Percentiles rank a stretch among this genome's conserved stretches.
phyloP scores from a whole-genome alignment of 208 protist genomes.

The Herpetomonas samuelpessoai region DNA sequence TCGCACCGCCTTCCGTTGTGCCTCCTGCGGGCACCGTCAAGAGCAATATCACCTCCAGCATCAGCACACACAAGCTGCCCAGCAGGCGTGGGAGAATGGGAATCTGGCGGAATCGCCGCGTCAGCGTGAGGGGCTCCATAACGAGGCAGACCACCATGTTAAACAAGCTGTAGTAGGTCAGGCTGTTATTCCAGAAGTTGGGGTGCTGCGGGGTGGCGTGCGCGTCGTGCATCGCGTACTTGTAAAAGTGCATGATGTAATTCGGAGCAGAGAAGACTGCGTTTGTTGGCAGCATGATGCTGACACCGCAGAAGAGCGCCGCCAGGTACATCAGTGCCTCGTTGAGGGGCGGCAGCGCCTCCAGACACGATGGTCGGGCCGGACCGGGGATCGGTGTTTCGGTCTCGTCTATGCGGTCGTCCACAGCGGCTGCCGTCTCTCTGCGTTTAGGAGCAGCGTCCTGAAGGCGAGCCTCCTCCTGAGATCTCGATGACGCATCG shows the following conservation, averaged over 20 bases:
- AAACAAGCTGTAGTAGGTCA: slow-evolving; percentile 68
- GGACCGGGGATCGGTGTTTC: too few species aligned
- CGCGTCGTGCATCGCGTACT: slow-evolving; percentile 39
- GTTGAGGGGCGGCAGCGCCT: background rate
- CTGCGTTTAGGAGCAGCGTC: too few species aligned
- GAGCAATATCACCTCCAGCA: slow-evolving; percentile 45
- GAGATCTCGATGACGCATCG: too few species aligned
- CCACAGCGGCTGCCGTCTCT: too few species aligned
- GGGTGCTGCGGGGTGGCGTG: slow-evolving; percentile 19
- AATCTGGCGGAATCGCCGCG: slow-evolving; percentile 33
- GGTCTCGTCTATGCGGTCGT: too few species aligned
- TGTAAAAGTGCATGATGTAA: slow-evolving; percentile 71
- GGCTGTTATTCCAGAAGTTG: slow-evolving; percentile 61
- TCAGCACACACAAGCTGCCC: slow-evolving; percentile 34
- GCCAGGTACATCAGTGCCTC: slow-evolving; percentile 60
- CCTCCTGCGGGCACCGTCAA: slow-evolving; percentile 44
- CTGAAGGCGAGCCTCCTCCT: too few species aligned
- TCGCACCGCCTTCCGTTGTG: slow-evolving; percentile 29
- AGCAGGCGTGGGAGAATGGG: slow-evolving; percentile 38
- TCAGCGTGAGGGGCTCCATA: slow-evolving; percentile 56
- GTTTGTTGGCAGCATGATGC: slow-evolving; percentile 81
- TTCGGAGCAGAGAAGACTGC: slow-evolving; percentile 70
- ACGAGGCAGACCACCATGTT: slow-evolving; percentile 34
- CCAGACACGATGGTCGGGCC: slow-evolving; percentile 3
- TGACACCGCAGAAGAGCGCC: slow-evolving; percentile 65